phyloP scores from a whole-genome alignment of 371 early-diverging fungal genomes.

The Dinochytrium kinnereticum region DNA sequence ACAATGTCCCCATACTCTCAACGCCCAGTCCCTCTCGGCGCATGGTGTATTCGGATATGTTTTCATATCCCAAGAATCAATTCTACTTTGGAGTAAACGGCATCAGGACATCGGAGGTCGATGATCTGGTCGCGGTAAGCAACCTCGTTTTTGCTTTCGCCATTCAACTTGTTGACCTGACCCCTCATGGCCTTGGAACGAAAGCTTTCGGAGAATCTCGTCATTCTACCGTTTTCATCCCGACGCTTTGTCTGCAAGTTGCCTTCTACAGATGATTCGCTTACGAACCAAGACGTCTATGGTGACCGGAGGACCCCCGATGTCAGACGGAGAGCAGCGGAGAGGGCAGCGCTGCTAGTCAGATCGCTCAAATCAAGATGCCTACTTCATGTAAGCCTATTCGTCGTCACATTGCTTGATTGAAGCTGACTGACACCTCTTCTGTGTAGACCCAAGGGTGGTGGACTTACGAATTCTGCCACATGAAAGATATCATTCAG shows the following conservation, averaged over 20 bases:
- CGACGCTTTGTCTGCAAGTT: background rate
- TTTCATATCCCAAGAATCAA: background rate
- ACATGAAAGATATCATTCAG: slow-evolving; percentile 25
- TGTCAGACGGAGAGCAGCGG: background rate
- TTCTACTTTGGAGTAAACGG: background rate
- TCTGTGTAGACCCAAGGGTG: slow-evolving; percentile 20
- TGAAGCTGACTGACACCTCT: no score
- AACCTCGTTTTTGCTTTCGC: background rate
- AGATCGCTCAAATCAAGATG: background rate
- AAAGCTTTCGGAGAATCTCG: background rate
- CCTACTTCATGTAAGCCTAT: background rate
- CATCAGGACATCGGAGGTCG: background rate
- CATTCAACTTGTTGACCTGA: background rate
- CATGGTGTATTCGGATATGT: slow-evolving; percentile 7
- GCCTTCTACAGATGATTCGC: background rate
- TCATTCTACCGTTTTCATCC: background rate
- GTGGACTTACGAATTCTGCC: slow-evolving; percentile 36
- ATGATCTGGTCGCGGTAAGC: background rate
- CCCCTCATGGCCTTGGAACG: background rate
- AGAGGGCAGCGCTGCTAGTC: background rate
- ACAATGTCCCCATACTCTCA: background rate
- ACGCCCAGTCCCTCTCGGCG: slow-evolving; percentile 4
- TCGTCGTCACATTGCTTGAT: no score
- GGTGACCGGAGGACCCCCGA: slow-evolving; percentile 1
- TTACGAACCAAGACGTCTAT: background rate